These are phyloP conservation scores for Thelonectria discophora DNA, from an alignment of 2,329 filamentous ascomycete genomes.

Conservation along the genomic window DNA sequence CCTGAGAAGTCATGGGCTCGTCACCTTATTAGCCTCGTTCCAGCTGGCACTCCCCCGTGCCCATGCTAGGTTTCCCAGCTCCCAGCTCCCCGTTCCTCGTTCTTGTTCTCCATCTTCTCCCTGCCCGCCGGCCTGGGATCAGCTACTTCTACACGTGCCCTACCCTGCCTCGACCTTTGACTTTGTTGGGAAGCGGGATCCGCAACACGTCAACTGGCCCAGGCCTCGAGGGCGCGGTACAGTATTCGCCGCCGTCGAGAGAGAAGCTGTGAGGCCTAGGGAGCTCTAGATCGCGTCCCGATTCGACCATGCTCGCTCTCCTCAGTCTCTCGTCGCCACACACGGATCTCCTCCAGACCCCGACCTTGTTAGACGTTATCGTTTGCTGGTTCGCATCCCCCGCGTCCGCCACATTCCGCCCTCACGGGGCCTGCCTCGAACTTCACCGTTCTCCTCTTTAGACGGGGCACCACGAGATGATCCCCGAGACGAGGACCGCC, in stretches of 20 bases:
- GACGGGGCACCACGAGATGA: background rate
- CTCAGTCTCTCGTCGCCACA: slow-evolving; percentile 7
- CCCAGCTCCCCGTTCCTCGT: slow-evolving; percentile 8
- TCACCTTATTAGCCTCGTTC: background rate
- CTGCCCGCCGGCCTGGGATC: slow-evolving; percentile 16
- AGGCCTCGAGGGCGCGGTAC: slow-evolving; percentile 6
- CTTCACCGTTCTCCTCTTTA: background rate
- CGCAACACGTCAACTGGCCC: slow-evolving; percentile 13
- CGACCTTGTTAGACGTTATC: background rate
- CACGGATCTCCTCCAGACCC: slow-evolving; percentile 4
- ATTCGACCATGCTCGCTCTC: slow-evolving; percentile 10
- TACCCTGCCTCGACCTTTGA: slow-evolving; percentile 14
- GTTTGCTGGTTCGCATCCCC: slow-evolving; percentile 15
- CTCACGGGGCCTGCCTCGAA: slow-evolving; percentile 16
- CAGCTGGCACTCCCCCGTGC: background rate
- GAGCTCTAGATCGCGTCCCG: slow-evolving; percentile 12
- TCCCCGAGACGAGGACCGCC: slow-evolving; percentile 5
- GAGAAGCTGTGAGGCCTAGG: slow-evolving; percentile 4
- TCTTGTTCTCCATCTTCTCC: slow-evolving; percentile 13
- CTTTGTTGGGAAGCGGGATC: slow-evolving; percentile 7
- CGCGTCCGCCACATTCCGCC: slow-evolving; percentile 12
- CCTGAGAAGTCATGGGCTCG: slow-evolving; percentile 1
- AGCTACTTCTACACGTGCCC: slow-evolving; percentile 14
- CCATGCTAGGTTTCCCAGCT: background rate
- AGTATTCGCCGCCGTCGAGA: background rate